Evolutionary conservation across 352 stramenopile genomes (phyloP).

Genomic region (Pythium monospermum): DNA sequence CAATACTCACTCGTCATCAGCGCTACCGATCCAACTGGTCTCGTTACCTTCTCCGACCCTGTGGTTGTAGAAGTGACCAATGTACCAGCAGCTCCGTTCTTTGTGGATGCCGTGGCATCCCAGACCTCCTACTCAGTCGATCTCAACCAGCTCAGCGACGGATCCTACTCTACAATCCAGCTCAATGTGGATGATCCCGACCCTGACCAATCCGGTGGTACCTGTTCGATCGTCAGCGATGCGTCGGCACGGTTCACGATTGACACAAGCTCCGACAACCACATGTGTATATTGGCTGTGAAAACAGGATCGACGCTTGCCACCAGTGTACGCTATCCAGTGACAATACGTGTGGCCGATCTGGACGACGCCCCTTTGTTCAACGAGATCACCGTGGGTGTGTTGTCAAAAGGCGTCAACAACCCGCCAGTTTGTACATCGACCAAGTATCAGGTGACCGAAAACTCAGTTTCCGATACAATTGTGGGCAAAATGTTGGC

Average conservation of each 20-base stretch:
- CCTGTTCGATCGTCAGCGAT: slow-evolving; percentile 34
- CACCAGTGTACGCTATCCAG: slow-evolving; percentile 9
- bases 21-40: slow-evolving; percentile 37
- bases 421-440: slow-evolving; percentile 35
- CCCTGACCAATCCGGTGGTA: slow-evolving; percentile 34
- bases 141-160: slow-evolving; percentile 37
- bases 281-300: slow-evolving; percentile 21
- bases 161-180: slow-evolving; percentile 34
- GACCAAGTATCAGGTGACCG: slow-evolving; percentile 27
- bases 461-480: slow-evolving; percentile 34
- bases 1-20: slow-evolving; percentile 35
- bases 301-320: slow-evolving; percentile 8
- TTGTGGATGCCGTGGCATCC: slow-evolving; percentile 26
- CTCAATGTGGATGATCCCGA: slow-evolving; percentile 43
- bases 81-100: slow-evolving; percentile 39
- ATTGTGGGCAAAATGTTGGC: slow-evolving; percentile 20
- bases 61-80: slow-evolving; percentile 36
- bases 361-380: slow-evolving; percentile 27
- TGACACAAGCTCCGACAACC: slow-evolving; percentile 18
- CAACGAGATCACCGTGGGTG: slow-evolving; percentile 33
- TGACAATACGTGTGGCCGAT: slow-evolving; percentile 36
- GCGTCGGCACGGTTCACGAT: slow-evolving; percentile 27
- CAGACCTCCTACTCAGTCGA: slow-evolving; percentile 37
- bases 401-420: slow-evolving; percentile 45
- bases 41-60: slow-evolving; percentile 30